Evolutionary conservation across 1,284 basidiomycete genomes (phyloP), one percentile per base, ranked within the genome.

Genomic region (Schizopora paradoxa): DNA sequence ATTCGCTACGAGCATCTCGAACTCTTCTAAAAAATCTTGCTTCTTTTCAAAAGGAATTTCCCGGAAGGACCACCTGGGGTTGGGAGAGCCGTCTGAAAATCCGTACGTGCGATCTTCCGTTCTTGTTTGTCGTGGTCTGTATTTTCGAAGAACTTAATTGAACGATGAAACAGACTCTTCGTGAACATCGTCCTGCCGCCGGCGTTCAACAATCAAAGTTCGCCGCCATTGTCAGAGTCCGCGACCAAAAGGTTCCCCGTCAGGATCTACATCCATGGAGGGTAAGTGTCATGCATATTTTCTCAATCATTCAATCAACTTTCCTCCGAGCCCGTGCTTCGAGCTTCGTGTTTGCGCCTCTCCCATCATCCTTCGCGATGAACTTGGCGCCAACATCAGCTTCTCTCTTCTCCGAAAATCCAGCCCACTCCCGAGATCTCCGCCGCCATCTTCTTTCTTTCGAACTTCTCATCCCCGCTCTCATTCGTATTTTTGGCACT

Each of bases 231-330:
- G n/a, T 52, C 64, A 1, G 59, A 64, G 26, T 32, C 42, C 1
- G 10, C 10, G 2, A 14, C 19, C 5, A 63, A 60, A 13, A 63
- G 63, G n/a, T 76, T 79, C 48, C 79, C 84, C 0, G 83, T 87
- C 40, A 80, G 74, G 48, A 73, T 86, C 2, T 88, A 86, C 61
- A 79, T 87, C 29, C 85, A 88, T 50, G 86, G 85, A 60, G 81
- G 82, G 79, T 80, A 49, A 28, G 63, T 18, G 4, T 10, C 18
- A 34, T 38, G 29, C 28, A 21, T n/a, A 29, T 19, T 22, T 5
- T 18, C n/a, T 5, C 21, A 10, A 27, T 32, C 26, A 37, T 31
- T 35, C 16, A 27, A 21, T 14, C 44, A 36, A 34, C 25, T n/a
- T 22, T 22, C 33, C 33, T 16, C 10, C 33, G 14, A 35, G 14